Conservation (phyloP, 257 asterid genomes). For the Datura wrightii region DNA sequence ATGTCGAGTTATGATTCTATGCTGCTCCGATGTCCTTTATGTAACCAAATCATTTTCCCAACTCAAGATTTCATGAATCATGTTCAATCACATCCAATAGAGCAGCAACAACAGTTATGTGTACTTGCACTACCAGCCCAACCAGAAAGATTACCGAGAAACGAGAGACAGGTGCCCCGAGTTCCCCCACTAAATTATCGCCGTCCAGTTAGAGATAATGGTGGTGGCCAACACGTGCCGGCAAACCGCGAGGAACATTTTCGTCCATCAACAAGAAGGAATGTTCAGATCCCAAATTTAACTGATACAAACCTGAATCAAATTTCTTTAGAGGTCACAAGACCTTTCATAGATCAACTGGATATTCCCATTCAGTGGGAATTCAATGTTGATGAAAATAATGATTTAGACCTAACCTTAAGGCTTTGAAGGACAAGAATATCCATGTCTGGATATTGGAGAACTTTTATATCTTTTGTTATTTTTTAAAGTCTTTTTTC, state of each 20-base stretch:
- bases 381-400: too few relatives aligned
- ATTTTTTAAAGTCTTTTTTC: not conserved
- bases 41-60: not conserved
- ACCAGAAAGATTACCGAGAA: not conserved
- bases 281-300: not conserved
- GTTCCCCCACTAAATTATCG: not conserved
- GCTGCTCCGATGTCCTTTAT: not conserved
- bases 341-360: too few relatives aligned
- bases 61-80: not conserved
- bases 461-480: not conserved
- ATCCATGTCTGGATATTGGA: not conserved
- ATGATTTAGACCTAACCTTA: not conserved
- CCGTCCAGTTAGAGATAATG: not conserved
- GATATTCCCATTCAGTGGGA: too few relatives aligned
- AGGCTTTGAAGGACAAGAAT: not conserved
- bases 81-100: not conserved
- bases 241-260: not conserved
- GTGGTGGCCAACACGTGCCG: not conserved
- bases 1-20: not conserved
- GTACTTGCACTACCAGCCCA: not conserved
- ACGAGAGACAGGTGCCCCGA: not conserved
- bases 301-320: too few relatives aligned
- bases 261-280: not conserved
- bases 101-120: not conserved
- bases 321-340: too few relatives aligned